Evolutionary conservation across 495 filamentous ascomycete genomes (phyloP).

Genomic region (Aspergillus olivimuriae): DNA sequence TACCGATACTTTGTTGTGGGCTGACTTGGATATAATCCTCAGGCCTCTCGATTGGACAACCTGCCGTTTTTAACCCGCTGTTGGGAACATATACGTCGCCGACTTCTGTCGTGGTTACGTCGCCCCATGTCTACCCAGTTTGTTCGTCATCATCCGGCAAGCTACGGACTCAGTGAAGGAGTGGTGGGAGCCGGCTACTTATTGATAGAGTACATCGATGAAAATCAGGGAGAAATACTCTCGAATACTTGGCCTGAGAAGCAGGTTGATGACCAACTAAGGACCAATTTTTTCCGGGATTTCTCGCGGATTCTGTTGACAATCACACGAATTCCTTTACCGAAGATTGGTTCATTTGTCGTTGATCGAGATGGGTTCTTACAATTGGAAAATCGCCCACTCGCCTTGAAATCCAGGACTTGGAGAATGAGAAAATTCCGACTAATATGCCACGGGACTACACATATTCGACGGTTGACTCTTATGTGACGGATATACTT

Average conservation of each 20-base stretch:
- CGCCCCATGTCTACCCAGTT: constrained; percentile 1
- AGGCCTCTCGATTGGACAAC: constrained; percentile 17
- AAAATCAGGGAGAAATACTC: constrained; percentile 31
- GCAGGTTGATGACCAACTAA: constrained; percentile 12
- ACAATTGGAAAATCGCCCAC: constrained; percentile 26
- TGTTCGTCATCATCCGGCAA: constrained; percentile 2
- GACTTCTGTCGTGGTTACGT: constrained; percentile 6
- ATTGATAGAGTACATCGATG: constrained; percentile 30
- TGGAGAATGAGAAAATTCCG: constrained; percentile 33
- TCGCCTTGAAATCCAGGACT: constrained; percentile 16
- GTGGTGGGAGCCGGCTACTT: constrained; percentile 30
- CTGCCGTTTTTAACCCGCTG: constrained; percentile 18
- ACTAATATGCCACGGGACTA: constrained; percentile 23
- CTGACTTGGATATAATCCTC: too few relatives aligned
- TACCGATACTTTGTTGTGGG: too few relatives aligned
- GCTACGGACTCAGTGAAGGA: background rate
- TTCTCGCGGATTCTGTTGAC: constrained; percentile 25
- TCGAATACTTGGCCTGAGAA: constrained; percentile 21
- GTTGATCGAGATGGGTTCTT: constrained; percentile 20
- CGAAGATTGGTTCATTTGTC: constrained; percentile 31
- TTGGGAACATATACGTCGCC: constrained; percentile 16
- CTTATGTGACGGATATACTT: constrained; percentile 29
- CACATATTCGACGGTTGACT: constrained; percentile 25
- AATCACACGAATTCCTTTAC: constrained; percentile 20
- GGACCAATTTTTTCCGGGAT: constrained; percentile 22